These are phyloP conservation scores for Lachnellula arida DNA, from an alignment of 2,329 filamentous ascomycete genomes.

Conservation along the genomic window DNA sequence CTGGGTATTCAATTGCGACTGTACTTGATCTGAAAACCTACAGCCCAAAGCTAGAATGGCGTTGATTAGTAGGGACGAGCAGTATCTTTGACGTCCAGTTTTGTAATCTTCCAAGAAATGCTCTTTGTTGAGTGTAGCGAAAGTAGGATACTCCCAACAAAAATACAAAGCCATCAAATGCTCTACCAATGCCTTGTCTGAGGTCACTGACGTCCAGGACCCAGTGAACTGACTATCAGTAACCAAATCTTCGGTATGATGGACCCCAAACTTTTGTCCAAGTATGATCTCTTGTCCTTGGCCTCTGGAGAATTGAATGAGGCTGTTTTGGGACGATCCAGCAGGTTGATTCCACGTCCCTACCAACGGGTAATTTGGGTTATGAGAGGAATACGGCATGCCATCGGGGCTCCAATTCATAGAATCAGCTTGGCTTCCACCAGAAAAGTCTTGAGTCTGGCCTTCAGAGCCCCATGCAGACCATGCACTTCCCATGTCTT, in stretches of 20 bases:
- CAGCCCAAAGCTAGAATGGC: constrained; percentile 49
- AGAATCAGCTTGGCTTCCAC: constrained; percentile 15
- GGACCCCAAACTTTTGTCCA: constrained; percentile 54
- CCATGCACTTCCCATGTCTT: constrained; percentile 5
- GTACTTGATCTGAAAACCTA: constrained; percentile 63
- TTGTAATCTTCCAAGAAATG: constrained; percentile 28
- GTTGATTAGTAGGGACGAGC: constrained; percentile 39
- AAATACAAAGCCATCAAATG: constrained; percentile 65
- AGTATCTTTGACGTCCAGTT: constrained; percentile 7
- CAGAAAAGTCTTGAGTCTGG: not conserved
- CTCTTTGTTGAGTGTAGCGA: constrained; percentile 59
- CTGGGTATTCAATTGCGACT: constrained; percentile 56
- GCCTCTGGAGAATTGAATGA: constrained; percentile 38
- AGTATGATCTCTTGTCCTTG: constrained; percentile 45
- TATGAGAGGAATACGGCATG: constrained; percentile 29
- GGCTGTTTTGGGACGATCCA: constrained; percentile 10
- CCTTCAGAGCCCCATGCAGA: constrained; percentile 8
- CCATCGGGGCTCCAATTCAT: constrained; percentile 30
- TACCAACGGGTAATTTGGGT: constrained; percentile 42
- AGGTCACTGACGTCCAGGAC: constrained; percentile 64
- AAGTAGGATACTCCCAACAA: constrained; percentile 72
- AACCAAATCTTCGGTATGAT: constrained; percentile 58
- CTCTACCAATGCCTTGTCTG: constrained; percentile 53
- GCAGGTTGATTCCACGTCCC: constrained; percentile 28
- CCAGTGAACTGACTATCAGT: constrained; percentile 59